Conservation (phyloP, 2,329 filamentous ascomycete species). For the Colletotrichum liaoningense region DNA sequence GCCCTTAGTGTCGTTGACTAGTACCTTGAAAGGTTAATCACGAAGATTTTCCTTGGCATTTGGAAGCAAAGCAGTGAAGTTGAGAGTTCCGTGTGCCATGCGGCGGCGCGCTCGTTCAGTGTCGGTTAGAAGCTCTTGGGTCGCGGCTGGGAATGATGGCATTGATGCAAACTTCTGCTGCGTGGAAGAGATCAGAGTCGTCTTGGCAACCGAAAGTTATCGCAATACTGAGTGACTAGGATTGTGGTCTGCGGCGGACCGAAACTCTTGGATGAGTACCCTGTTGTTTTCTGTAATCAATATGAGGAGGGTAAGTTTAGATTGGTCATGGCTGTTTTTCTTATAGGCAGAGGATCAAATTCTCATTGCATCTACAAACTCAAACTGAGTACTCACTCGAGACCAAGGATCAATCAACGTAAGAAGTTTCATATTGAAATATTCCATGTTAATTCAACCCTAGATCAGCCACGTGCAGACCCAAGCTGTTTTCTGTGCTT, state of each 20-base stretch:
- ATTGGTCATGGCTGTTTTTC: too few relatives aligned
- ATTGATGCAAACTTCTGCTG: not conserved
- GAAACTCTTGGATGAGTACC: too few relatives aligned
- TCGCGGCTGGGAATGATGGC: not conserved
- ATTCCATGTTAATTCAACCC: not conserved
- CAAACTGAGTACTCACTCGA: not conserved
- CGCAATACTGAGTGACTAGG: not conserved
- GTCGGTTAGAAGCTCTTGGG: not conserved
- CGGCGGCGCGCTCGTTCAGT: not conserved
- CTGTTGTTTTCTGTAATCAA: too few relatives aligned
- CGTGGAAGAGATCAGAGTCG: not conserved
- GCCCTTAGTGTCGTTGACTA: not conserved
- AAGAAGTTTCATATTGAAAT: not conserved
- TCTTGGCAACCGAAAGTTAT: not conserved
- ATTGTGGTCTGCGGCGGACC: too few relatives aligned
- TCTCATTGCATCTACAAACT: not conserved
- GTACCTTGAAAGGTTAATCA: not conserved
- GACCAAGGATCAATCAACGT: not conserved
- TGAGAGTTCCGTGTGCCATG: not conserved
- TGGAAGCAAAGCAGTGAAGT: not conserved
- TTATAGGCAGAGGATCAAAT: too few relatives aligned
- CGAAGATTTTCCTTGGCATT: not conserved
- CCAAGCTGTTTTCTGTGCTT: not conserved
- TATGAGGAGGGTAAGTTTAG: too few relatives aligned
- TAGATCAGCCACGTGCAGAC: not conserved